Base-by-base conservation (phyloP, 2,329 filamentous ascomycete species). In the Colletotrichum chrysophilum region DNA sequence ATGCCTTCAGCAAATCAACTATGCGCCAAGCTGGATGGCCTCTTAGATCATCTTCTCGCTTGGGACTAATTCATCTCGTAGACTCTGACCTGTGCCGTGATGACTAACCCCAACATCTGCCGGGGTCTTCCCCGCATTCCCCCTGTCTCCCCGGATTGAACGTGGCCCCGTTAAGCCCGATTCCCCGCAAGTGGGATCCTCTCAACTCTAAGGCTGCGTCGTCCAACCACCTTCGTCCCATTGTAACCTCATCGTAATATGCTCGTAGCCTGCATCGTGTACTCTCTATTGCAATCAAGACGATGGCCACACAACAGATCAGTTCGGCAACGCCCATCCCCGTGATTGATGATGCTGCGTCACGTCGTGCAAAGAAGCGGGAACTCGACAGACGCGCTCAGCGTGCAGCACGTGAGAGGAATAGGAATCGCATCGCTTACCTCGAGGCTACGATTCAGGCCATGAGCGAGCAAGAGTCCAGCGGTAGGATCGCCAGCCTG, bases 311-410 rank as follows among this genome's bases (percentile, higher is more conserved):
- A 16, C 32, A 36, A 32, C 43, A 60, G 4, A 21, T 32, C 52
- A 32, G 18, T 3, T 43, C 24, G 14, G 28, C 18, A 52, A 12
- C 30, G 12, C 21, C 30, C 0, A 10, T 26, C 4, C 14, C 24
- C 21, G 66, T 32, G 3, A 52, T 32, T 5, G 48, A 76, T 1
- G 43, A 75, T 28, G 52, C 28, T 5, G 34, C 61, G 1, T 34
- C 62, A 6, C 68, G 69, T 4, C 69, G 75, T 26, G 43, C 66
- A 18, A 82, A 82, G 77, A 82, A 83, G 70, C 69, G 81, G 8
- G 80, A 83, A 32, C 78, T 82, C 6, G 82, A 82, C 64, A 78
- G 80, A 62, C 80, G 79, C 30, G 78, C 79, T 1, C 80, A 83
- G 66, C 77, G 80, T 3, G 74, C 79, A 12, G 78, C 80, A 1